Evolutionary conservation across 306 rosid species (phyloP).

Genomic region (Astragalus membranaceus): DNA sequence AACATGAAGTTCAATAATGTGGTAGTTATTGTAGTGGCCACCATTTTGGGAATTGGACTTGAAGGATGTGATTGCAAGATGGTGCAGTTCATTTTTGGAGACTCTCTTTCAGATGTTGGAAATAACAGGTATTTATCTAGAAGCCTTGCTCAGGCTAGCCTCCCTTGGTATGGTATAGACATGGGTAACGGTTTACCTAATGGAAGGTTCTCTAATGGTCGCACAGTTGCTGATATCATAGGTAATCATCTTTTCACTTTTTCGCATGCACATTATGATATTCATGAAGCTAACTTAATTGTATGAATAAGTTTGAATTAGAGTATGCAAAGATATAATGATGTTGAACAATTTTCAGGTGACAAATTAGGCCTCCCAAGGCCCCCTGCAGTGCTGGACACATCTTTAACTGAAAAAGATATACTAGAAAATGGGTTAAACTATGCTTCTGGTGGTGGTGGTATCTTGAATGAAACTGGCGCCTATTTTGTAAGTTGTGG

Average conservation of each 20-base stretch:
- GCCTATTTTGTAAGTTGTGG: conserved; percentile 59
- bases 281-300: background rate
- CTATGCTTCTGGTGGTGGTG: conserved; percentile 97
- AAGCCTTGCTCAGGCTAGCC: conserved; percentile 87
- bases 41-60: conserved; percentile 36
- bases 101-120: conserved; percentile 87
- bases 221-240: conserved; percentile 83
- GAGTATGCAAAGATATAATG: background rate
- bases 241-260: conserved; percentile 41
- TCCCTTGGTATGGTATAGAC: conserved; percentile 97
- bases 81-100: conserved; percentile 96
- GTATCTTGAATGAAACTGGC: conserved; percentile 91
- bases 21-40: background rate
- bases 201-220: conserved; percentile 94
- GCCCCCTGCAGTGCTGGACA: conserved; percentile 85
- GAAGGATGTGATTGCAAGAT: conserved; percentile 52
- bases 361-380: conserved; percentile 73
- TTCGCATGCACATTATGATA: background rate
- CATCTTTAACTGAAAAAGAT: conserved; percentile 50
- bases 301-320: background rate
- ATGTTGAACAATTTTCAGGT: conserved; percentile 37
- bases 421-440: conserved; percentile 73
- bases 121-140: conserved; percentile 54
- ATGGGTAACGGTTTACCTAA: conserved; percentile 89
- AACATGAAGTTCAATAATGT: conserved; percentile 43